These are phyloP conservation scores for Saccharomycopsis fermentans DNA, from an alignment of 805 yeast genomes.

Conservation along the genomic window DNA sequence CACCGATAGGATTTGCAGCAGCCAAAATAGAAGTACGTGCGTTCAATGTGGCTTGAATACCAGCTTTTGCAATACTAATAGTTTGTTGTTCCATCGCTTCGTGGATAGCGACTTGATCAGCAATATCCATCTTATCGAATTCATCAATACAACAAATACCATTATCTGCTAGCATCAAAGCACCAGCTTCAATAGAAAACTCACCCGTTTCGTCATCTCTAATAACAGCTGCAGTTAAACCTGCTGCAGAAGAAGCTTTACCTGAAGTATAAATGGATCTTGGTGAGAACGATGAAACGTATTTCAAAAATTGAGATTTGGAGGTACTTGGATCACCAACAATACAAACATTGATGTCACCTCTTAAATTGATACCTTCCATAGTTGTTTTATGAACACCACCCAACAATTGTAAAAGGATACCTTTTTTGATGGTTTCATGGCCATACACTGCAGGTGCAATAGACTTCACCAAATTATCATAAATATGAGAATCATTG, in stretches of 20 bases:
- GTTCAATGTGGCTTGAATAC: slow-evolving; percentile 94
- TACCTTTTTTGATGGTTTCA: slow-evolving; percentile 86
- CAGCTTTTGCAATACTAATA: slow-evolving; percentile 96
- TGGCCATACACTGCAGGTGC: slow-evolving; percentile 98
- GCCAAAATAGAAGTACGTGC: slow-evolving; percentile 95
- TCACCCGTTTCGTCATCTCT: slow-evolving; percentile 97
- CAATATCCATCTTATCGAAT: slow-evolving; percentile 93
- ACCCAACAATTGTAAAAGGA: slow-evolving; percentile 77
- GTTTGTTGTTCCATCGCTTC: slow-evolving; percentile 99
- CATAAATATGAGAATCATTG: slow-evolving; percentile 74
- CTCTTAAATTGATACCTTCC: slow-evolving; percentile 91
- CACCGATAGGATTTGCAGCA: slow-evolving; percentile 98
- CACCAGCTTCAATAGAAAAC: slow-evolving; percentile 97
- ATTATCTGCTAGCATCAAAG: slow-evolving; percentile 94
- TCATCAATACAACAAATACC: slow-evolving; percentile 98
- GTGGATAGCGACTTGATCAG: slow-evolving; percentile 96
- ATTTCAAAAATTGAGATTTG: slow-evolving; percentile 89
- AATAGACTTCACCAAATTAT: slow-evolving; percentile 74
- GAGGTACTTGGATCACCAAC: slow-evolving; percentile 98
- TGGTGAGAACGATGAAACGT: slow-evolving; percentile 84
- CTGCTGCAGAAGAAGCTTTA: slow-evolving; percentile 97
- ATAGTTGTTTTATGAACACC: slow-evolving; percentile 92
- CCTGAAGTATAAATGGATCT: slow-evolving; percentile 96
- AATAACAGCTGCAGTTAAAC: slow-evolving; percentile 95
- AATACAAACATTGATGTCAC: slow-evolving; percentile 91